A percentile compares a stretch with the other conserved stretches of the same genome.
Conservation (phyloP, 768 basidiomycete genomes). For the Grammothele lineata region DNA sequence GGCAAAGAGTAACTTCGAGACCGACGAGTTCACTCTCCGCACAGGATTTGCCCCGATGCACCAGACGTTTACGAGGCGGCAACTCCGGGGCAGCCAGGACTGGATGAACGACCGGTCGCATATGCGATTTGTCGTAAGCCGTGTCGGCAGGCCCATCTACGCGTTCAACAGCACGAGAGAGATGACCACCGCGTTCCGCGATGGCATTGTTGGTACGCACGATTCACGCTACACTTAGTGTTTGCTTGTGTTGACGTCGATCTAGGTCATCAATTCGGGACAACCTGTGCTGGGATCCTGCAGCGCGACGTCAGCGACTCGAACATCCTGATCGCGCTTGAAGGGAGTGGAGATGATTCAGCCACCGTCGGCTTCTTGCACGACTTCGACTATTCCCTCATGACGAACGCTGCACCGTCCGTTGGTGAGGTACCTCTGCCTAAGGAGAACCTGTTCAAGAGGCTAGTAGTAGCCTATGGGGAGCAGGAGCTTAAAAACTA, state of each 20-base stretch:
- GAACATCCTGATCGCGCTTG: constrained; percentile 16
- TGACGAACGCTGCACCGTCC: not conserved
- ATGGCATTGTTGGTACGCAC: constrained; percentile 2
- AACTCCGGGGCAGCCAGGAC: not conserved
- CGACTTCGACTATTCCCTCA: constrained; percentile 4
- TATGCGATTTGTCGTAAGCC: constrained; percentile 8
- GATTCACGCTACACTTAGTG: not conserved
- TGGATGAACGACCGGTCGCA: constrained; percentile 7
- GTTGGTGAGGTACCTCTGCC: too few relatives aligned
- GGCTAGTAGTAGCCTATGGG: too few relatives aligned
- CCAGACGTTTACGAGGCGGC: too few relatives aligned
- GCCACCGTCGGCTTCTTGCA: constrained; percentile 4
- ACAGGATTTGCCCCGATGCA: too few relatives aligned
- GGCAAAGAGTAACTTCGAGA: too few relatives aligned
- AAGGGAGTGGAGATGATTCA: not conserved
- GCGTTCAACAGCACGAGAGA: constrained; percentile 7
- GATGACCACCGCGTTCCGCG: constrained; percentile 2
- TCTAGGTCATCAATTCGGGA: constrained; percentile 10
- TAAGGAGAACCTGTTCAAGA: too few relatives aligned
- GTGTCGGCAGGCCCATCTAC: constrained; percentile 5
- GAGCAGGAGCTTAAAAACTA: too few relatives aligned
- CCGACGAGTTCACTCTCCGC: not conserved
- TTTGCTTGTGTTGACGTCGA: not conserved
- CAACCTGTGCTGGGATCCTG: constrained; percentile 8
- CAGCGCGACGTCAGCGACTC: constrained; percentile 18